Base-by-base conservation (phyloP, 257 asterid genomes). In the Solanum rostratum region DNA sequence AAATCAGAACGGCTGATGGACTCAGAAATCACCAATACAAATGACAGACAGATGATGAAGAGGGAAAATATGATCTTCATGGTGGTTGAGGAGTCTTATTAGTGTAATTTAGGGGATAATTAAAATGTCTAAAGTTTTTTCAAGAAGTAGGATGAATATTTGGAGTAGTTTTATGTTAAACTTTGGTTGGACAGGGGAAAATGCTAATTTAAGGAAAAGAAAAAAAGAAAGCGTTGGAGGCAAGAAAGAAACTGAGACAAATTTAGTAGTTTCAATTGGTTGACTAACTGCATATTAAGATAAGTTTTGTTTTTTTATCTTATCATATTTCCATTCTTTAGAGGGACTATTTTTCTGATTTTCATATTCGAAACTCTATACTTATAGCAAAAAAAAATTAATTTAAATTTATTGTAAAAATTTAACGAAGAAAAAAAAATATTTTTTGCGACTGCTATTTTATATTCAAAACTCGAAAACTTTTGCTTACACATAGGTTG, bases 1-100 rank as follows among this genome's bases (percentile, higher is more conserved):
- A 95, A 95, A 89, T 92, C 96, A 49, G 45, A 66, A 5, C 97
- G 88, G 90, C 86, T 83, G 30, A 93, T 85, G 68, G 94, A 84
- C 43, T 92, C 91, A n/a, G 91, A 85, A 39, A 82, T 86, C 43
- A 69, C 84, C 60, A 80, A 80, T 19, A 87, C 79, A 71, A 82
- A 83, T 52, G 90, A 24, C 54, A 88, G 2, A 30, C 46, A 62
- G 18, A 63, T 53, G 49, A 81, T 69, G 50, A 87, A 73, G 50
- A 88, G 27, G 18, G 82, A 19, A 20, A 85, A 81, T 49, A 81
- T 30, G 84, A 80, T 84, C 55, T 78, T 76, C 91, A 86, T 89
- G 52, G 49, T 84, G 19, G 12, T 78, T 78, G 82, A 78, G 24
- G 45, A 29, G 57, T 49, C 74, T 20, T 29, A 54, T 65, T 46